Conservation (phyloP, 768 basidiomycete species). For the Lentinula sp. region DNA sequence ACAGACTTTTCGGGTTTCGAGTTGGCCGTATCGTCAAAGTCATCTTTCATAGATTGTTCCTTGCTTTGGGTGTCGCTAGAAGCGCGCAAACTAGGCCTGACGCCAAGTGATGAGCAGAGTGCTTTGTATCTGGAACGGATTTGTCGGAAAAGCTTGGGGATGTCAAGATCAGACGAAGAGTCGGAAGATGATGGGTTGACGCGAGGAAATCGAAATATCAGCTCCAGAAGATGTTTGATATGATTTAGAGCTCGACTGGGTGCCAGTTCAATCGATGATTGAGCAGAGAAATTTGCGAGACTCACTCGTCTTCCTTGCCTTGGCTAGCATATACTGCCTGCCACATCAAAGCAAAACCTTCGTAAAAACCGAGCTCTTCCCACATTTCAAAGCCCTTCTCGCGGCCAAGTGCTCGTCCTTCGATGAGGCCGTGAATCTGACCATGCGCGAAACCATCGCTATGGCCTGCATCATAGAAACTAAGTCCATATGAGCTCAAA, state of each 20-base stretch:
- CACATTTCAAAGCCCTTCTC: constrained; percentile 94
- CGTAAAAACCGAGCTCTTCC: constrained; percentile 94
- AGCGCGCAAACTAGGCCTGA: constrained; percentile 38
- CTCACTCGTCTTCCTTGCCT: constrained; percentile 43
- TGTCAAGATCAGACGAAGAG: constrained; percentile 48
- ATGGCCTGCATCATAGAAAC: constrained; percentile 80
- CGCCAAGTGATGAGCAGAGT: constrained; percentile 77
- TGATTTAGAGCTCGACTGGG: constrained; percentile 56
- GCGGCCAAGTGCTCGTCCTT: constrained; percentile 83
- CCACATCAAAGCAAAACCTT: constrained; percentile 81
- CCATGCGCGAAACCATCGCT: constrained; percentile 79
- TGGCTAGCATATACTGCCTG: constrained; percentile 38
- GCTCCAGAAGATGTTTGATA: constrained; percentile 60
- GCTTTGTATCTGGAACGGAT: constrained; percentile 86
- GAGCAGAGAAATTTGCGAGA: constrained; percentile 8
- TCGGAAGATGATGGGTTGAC: constrained; percentile 57
- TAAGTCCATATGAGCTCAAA: constrained; percentile 20
- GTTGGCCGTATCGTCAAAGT: background rate
- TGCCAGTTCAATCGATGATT: background rate
- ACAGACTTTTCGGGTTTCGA: background rate
- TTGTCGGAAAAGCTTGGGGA: constrained; percentile 70
- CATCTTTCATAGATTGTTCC: background rate
- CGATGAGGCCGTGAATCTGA: constrained; percentile 81
- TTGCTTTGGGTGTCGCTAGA: constrained; percentile 10
- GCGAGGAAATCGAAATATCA: constrained; percentile 71